Evolutionary conservation across 2,329 filamentous ascomycete species (phyloP), one percentile per base, ranked within the genome.

Genomic region (Fusarium oxysporum): DNA sequence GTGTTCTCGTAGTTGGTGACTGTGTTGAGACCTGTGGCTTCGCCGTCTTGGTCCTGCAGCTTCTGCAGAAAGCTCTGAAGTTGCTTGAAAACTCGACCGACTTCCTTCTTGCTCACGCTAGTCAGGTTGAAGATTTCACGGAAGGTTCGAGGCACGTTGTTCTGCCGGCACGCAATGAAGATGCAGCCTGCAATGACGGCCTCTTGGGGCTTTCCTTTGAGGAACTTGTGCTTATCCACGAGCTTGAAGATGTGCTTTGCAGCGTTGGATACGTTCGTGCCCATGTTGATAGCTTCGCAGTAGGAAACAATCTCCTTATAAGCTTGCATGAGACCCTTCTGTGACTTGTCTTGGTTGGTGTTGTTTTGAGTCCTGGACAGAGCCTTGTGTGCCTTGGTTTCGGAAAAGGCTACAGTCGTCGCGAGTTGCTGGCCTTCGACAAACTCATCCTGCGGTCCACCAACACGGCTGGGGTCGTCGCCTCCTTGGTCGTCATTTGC

Each of bases 401-500:
- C 94, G 65, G 92, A 92, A 80, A 93, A 97, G 54, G 93, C 93
- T 74, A 98, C 97, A 73, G 89, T 91, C 10, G 95, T 98, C 79
- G 95, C 91, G 50, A 98, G 91, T 83, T 97, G 95, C 73, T 94
- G 92, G 63, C 95, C 95, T 78, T 97, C 95, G 65, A 97, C 88
- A 47, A 99, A 91, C 60, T 94, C 92, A 80, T 98, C 98, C 68
- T 92, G 92, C 10, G 93, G 93, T 77, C 98, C 96, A 85, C 96
- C 96, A 74, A 99, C 96, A 94, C 96, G 96, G 66, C 95, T 98
- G 8, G 97, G 96, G 76, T 99, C 96, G 77, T 98, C 97, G 79
- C 93, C 95, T 79, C 94, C 94, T 82, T 97, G 94, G 81, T 99
- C 97, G 80, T 99, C 96, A 81, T 98, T 98, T 80, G 95, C 95